Conservation (phyloP, 1,284 basidiomycete species). For the Pulchroboletus neoregius region DNA sequence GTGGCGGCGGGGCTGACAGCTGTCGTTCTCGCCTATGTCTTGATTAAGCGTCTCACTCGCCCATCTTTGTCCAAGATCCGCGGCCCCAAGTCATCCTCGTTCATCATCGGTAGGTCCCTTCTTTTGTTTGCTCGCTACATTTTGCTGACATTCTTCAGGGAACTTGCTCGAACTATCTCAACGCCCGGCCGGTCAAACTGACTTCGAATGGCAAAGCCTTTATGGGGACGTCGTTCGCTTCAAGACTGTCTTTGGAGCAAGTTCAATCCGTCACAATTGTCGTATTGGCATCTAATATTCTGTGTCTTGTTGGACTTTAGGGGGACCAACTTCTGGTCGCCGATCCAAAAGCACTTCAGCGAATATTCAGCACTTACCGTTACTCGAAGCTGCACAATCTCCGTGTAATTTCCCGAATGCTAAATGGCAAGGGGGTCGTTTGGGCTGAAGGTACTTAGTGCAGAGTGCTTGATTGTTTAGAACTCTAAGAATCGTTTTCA, state of each 20-base stretch:
- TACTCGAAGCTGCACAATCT: background rate
- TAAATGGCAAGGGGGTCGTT: background rate
- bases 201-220: constrained; percentile 32
- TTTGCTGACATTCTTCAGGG: constrained; percentile 11
- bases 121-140: background rate
- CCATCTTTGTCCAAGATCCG: constrained; percentile 28
- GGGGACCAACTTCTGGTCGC: background rate
- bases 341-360: constrained; percentile 2
- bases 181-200: constrained; percentile 27
- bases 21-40: constrained; percentile 12
- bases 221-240: constrained; percentile 33
- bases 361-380: background rate
- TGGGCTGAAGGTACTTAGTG: background rate
- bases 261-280: background rate
- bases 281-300: background rate
- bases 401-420: background rate
- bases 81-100: constrained; percentile 33
- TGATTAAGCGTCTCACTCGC: constrained; percentile 13
- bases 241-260: constrained; percentile 26
- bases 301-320: constrained; percentile 10
- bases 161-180: constrained; percentile 28
- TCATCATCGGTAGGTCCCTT: constrained; percentile 27
- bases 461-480: too few relatives aligned
- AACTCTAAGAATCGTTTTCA: constrained; percentile 13
- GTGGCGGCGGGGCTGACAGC: background rate